Evolutionary conservation across 257 asterid genomes (phyloP), one percentile per base, ranked within the genome.

Genomic region (Solanum chmielewskii): DNA sequence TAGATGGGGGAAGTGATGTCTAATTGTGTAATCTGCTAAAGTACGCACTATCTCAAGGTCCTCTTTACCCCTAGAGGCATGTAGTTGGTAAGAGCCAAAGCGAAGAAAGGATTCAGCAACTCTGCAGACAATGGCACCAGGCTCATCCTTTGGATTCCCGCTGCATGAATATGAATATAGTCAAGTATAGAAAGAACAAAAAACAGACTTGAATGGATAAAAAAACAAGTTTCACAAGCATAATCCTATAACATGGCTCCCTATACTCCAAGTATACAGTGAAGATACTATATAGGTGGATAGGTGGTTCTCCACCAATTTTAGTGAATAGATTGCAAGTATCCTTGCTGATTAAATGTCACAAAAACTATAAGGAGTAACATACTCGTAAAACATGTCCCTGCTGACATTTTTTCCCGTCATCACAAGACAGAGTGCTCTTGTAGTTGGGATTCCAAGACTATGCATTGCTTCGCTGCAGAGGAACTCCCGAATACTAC

Each of bases 301-400:
- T 49, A 80, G 2, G 66, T 45, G 66, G 84, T 78, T 78, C 39
- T 80, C 66, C 66, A 29, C 60, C 68, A 45, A 80, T 15, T 47
- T 80, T 18, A 80, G n/a, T 3, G 2, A 45, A 47, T 27, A 80
- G 12, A 47, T 14, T 29, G 85, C 25, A 2, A 9, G 25, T 8
- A 16, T 27, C 42, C 84, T 45, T 29, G 84, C 68, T 15, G 27
- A 80, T 80, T 80, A 80, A 47, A 80, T 25, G 85, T 39, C 27
- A 45, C 25, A 78, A 78, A 56, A 80, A 47, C 27, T 80, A 59
- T 78, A 44, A 45, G 47, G 84, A 81, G 69, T 49, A 81, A 81
- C 99, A 42, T 96, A 97, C 99, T 97, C 99, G 81, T 97, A 97
- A 87, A 97, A 97, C 99, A 97, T 97, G 91, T 97, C 99, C 44